Conservation (phyloP, 148 eudicot genomes). For the Chenopodium berlandieri region DNA sequence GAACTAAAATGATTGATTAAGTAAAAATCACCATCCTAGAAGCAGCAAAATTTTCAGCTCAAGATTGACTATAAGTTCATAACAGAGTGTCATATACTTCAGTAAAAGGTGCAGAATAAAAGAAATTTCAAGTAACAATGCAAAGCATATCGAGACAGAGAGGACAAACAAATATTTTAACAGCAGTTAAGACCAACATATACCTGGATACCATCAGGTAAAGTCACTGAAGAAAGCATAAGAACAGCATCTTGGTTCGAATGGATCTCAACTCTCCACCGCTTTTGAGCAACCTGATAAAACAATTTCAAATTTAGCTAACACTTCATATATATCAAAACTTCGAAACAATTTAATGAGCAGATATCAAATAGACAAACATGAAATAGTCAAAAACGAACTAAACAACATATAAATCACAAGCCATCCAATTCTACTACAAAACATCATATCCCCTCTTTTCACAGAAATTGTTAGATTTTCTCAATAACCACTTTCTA, state of each 20-base stretch:
- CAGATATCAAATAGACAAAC: background rate
- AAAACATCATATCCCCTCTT: background rate
- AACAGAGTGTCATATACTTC: background rate
- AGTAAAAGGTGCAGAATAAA: no score
- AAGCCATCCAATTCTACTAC: background rate
- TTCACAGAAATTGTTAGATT: no score
- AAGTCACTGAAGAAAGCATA: conserved; percentile 92
- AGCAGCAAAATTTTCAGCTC: background rate
- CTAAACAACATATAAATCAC: background rate
- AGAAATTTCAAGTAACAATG: background rate
- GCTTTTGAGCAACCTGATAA: conserved; percentile 71
- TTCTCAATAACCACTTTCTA: no score
- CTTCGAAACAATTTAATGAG: background rate
- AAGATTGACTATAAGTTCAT: background rate
- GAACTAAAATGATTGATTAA: background rate
- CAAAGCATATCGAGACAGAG: background rate
- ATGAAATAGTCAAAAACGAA: background rate
- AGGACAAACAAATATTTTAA: background rate
- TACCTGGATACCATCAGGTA: conserved; percentile 93
- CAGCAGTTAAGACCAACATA: background rate
- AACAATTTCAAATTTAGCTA: background rate
- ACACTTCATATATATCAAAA: background rate
- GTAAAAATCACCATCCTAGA: background rate
- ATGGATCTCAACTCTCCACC: conserved; percentile 86
- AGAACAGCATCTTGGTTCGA: conserved; percentile 79